Evolutionary conservation across 768 basidiomycete species (phyloP).

Genomic region (Mycena polygramma): DNA sequence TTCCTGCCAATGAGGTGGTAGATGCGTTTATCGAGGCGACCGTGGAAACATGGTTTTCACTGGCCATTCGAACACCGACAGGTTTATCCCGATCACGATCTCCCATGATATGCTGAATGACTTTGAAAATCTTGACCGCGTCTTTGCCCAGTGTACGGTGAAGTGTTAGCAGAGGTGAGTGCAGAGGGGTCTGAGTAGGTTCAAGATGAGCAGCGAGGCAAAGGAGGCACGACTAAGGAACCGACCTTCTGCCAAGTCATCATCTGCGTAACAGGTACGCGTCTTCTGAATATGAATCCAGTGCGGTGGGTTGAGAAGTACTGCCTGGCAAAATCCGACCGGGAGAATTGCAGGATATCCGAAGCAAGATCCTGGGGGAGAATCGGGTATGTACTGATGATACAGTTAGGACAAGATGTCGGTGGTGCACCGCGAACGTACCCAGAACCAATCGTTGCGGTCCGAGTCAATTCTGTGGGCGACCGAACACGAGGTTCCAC

Average conservation of each 20-base stretch:
- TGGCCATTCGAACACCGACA: conserved; percentile 61
- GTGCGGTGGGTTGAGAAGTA: conserved; percentile 94
- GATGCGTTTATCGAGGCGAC: conserved; percentile 60
- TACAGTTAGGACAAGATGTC: conserved; percentile 30
- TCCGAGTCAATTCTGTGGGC: conserved; percentile 44
- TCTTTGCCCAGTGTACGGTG: conserved; percentile 78
- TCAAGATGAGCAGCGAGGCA: conserved; percentile 9
- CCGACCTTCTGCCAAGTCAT: conserved; percentile 92
- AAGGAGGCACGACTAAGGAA: conserved; percentile 17
- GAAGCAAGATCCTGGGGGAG: conserved; percentile 85
- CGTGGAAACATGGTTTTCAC: conserved; percentile 60
- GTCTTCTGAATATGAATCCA: conserved; percentile 87
- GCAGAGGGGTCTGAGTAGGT: conserved; percentile 65
- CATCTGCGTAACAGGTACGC: conserved; percentile 85
- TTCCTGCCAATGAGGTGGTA: conserved; percentile 58
- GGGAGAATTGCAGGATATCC: conserved; percentile 89
- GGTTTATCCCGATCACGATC: conserved; percentile 83
- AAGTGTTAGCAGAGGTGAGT: conserved; percentile 80
- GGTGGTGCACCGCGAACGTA: conserved; percentile 50
- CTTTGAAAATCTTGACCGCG: conserved; percentile 88
- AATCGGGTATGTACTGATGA: conserved; percentile 75
- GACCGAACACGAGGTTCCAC: conserved; percentile 57
- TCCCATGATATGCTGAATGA: conserved; percentile 94
- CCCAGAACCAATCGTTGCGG: conserved; percentile 73
- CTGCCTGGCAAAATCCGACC: conserved; percentile 86